Conservation (phyloP, 1,284 basidiomycete species). For the Irpex rosettiformis region DNA sequence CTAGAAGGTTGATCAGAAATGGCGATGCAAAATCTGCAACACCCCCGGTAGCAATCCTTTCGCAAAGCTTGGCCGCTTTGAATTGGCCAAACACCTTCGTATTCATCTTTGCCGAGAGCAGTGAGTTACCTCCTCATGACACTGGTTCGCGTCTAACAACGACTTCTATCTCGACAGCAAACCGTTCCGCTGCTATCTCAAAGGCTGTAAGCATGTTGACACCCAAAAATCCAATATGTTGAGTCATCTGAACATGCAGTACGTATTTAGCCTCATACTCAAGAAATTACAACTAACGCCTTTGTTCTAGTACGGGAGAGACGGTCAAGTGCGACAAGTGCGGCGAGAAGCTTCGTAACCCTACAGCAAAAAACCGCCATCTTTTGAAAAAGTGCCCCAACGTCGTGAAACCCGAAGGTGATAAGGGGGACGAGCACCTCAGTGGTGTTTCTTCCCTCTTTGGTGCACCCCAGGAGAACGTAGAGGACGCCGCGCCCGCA, state of each 20-base stretch:
- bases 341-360: not conserved
- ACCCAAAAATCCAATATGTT: not conserved
- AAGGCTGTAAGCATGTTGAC: not conserved
- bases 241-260: not conserved
- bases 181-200: not conserved
- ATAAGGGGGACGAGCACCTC: no score
- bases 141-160: no score
- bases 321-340: not conserved
- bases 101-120: not conserved
- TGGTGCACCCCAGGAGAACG: no score
- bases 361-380: no score
- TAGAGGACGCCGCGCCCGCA: no score
- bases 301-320: not conserved
- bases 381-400: no score
- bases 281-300: not conserved
- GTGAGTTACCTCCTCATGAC: not conserved
- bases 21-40: no score
- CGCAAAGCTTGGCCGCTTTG: not conserved
- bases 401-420: no score
- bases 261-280: not conserved
- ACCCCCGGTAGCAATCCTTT: not conserved
- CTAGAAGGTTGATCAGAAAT: not conserved
- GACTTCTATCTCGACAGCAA: not conserved
- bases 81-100: not conserved
- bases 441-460: no score